Percentiles rank a stretch among this genome's conserved stretches.
Evolutionary conservation across 1,139 yeast genomes (phyloP).

Genomic region (Debaryomyces nepalensis): DNA sequence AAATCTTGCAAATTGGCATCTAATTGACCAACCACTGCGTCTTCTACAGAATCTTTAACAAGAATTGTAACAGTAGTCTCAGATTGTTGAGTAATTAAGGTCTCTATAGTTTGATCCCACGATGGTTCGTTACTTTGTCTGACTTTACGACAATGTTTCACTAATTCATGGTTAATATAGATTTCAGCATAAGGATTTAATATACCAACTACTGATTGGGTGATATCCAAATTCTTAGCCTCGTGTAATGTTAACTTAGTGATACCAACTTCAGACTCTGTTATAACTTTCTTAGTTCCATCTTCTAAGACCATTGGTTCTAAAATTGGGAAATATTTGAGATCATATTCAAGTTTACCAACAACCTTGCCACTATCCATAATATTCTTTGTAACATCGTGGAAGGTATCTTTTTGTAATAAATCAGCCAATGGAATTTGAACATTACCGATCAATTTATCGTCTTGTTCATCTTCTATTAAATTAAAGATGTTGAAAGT

Average conservation of each 20-base stretch:
- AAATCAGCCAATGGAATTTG: conserved; percentile 61
- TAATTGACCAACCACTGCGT: conserved; percentile 55
- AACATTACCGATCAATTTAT: conserved; percentile 59
- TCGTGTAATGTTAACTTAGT: conserved; percentile 72
- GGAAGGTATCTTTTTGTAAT: conserved; percentile 54
- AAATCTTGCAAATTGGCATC: conserved; percentile 59
- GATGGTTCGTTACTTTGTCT: conserved; percentile 72
- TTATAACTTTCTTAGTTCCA: conserved; percentile 51
- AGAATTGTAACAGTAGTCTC: conserved; percentile 56
- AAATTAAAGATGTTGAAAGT: conserved; percentile 59
- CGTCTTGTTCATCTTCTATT: conserved; percentile 54
- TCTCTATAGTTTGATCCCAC: conserved; percentile 68
- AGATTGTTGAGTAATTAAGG: conserved; percentile 63
- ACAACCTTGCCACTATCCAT: conserved; percentile 59
- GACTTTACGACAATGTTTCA: conserved; percentile 60
- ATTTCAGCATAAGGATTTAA: conserved; percentile 75
- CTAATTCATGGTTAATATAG: conserved; percentile 57
- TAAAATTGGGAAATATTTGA: conserved; percentile 66
- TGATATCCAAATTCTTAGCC: conserved; percentile 70
- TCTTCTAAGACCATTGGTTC: conserved; percentile 52
- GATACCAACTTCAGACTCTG: conserved; percentile 71
- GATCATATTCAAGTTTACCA: conserved; percentile 63
- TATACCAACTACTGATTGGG: conserved; percentile 67
- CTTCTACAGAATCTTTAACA: conserved; percentile 59
- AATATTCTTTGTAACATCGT: conserved; percentile 39